These are phyloP conservation scores for Monosporozyma solicola DNA, from an alignment of 805 yeast genomes.

Conservation along the genomic window DNA sequence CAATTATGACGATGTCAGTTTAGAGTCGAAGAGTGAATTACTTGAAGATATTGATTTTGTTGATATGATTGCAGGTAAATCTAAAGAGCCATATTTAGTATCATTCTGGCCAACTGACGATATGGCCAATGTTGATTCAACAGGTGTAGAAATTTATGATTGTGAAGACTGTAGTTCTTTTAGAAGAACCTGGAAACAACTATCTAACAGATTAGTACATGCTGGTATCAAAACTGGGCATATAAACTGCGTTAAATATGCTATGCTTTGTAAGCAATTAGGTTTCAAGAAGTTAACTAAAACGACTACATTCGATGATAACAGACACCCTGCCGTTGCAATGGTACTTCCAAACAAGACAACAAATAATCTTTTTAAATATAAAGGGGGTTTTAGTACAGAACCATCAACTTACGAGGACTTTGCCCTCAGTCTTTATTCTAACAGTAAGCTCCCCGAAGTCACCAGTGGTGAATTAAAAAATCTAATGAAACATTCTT, in stretches of 20 bases:
- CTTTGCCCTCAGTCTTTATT: slow-evolving; percentile 41
- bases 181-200: slow-evolving; percentile 48
- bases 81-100: slow-evolving; percentile 44
- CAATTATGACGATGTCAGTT: slow-evolving; percentile 29
- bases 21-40: slow-evolving; percentile 35
- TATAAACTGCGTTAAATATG: slow-evolving; percentile 48
- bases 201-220: slow-evolving; percentile 40
- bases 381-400: slow-evolving; percentile 15
- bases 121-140: slow-evolving; percentile 28
- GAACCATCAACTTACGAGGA: slow-evolving; percentile 29
- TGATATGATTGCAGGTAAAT: slow-evolving; percentile 42
- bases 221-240: slow-evolving; percentile 40
- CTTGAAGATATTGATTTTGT: slow-evolving; percentile 37
- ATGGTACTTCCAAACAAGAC: slow-evolving; percentile 44
- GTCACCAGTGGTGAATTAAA: slow-evolving; percentile 12
- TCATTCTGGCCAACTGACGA: slow-evolving; percentile 58
- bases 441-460: slow-evolving; percentile 36
- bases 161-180: slow-evolving; percentile 46
- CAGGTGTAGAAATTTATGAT: slow-evolving; percentile 27
- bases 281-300: slow-evolving; percentile 34
- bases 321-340: slow-evolving; percentile 35
- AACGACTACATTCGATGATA: slow-evolving; percentile 8
- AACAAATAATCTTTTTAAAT: slow-evolving; percentile 21
- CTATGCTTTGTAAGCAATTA: slow-evolving; percentile 43
- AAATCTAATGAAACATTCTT: slow-evolving; percentile 12